Evolutionary conservation across 31 red algal genomes (phyloP), one percentile per base, ranked within the genome.

Genomic region (Odonthalia washingtoniensis): DNA sequence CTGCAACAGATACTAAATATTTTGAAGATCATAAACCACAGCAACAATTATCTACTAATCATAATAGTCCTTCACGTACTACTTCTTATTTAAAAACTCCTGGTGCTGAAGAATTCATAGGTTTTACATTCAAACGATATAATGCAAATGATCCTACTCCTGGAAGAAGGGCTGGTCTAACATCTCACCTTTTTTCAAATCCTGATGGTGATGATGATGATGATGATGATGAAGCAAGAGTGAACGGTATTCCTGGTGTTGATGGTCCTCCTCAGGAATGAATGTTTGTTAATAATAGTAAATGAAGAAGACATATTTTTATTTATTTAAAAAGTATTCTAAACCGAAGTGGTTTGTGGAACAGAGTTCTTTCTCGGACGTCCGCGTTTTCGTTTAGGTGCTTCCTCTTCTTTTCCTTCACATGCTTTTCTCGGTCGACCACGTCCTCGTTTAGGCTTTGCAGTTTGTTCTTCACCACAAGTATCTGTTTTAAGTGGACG

Each of bases 1-100:
- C 92, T 28, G 89, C 94, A 0, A 96, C 97, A 38, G 97, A 99
- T 87, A 93, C 93, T 46, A 90, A 91, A 18, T 99, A 99, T 80
- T 99, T 99, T 84, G 97, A 99, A 72, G 90, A 96, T 74, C 81
- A 92, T 16, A 85, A 95, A 65, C 88, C 93, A 42, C 68, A 89
- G 40, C 91, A 72, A 37, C 72, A 45, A 27, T 79, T 66, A 27
- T 69, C 45, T 60, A 42, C 40, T 36, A 44, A 40, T 18, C 42
- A 21, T 70, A 68, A 75, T 32, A 67, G n/a, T 31, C 32, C 31
- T 37, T 38, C 57, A 18, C 24, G 45, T 28, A 46, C 68, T 27
- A 41, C 84, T 49, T 83, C 88, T 31, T 86, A 88, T 39, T 65
- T 87, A 57, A 90, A 84, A 61, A 87, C 82, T 44, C 81, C 87